phyloP scores from a whole-genome alignment of 306 rosid genomes.

The Casuarina equisetifolia region DNA sequence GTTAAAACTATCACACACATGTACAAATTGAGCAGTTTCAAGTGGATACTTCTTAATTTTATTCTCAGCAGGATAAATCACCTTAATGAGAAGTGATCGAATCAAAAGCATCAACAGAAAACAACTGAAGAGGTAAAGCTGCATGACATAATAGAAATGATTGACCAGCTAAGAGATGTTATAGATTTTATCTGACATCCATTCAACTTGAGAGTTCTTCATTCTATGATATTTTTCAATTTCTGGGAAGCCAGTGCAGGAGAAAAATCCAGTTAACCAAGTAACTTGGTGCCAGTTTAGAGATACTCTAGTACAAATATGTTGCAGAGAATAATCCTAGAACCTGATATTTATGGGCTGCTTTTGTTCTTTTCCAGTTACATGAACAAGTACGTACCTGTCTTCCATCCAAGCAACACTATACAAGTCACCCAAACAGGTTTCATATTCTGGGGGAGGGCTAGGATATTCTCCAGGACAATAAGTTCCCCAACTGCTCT shows the following conservation, averaged over 20 bases:
- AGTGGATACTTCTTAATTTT: background rate
- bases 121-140: background rate
- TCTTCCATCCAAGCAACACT: constrained; percentile 99
- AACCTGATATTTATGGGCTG: background rate
- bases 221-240: background rate
- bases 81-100: background rate
- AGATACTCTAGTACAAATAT: background rate
- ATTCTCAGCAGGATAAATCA: background rate
- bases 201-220: background rate
- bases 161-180: background rate
- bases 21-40: background rate
- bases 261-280: background rate
- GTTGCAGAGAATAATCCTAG: background rate
- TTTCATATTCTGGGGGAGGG: constrained; percentile 82
- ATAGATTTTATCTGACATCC: background rate
- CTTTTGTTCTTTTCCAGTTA: constrained; percentile 22
- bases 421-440: constrained; percentile 88
- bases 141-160: background rate
- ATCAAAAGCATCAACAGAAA: background rate
- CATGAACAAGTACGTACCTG: constrained; percentile 46
- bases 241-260: background rate
- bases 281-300: background rate
- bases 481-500: constrained; percentile 96
- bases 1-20: constrained; percentile 17
- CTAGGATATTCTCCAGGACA: constrained; percentile 85